A percentile compares a stretch with the other conserved stretches of the same genome.
These are phyloP conservation scores for Mucor plumbeus DNA, from an alignment of 371 early-diverging fungal species.

Conservation along the genomic window DNA sequence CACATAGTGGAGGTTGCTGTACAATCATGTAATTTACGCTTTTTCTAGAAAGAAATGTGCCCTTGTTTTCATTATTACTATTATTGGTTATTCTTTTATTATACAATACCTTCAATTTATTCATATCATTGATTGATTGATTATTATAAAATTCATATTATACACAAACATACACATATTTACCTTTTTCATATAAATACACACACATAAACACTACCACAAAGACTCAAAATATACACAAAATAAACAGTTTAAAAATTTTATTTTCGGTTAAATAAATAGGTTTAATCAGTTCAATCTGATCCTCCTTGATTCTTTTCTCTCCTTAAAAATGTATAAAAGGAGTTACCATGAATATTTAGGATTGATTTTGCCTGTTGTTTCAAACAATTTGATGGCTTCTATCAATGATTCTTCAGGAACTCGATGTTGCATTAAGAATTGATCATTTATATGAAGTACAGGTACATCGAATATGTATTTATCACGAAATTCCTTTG, in stretches of 20 bases:
- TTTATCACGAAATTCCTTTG: constrained; percentile 52
- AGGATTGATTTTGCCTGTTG: constrained; percentile 38
- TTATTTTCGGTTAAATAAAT: not conserved
- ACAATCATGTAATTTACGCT: constrained; percentile 32
- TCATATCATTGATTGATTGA: not conserved
- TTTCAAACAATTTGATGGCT: constrained; percentile 40
- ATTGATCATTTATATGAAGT: constrained; percentile 52
- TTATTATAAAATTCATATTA: not conserved
- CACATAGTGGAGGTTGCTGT: constrained; percentile 30
- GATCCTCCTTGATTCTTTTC: not conserved
- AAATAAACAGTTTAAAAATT: not conserved
- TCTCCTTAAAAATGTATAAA: constrained; percentile 6
- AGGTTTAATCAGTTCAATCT: constrained; percentile 1
- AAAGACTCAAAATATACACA: no score
- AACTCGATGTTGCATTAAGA: constrained; percentile 55
- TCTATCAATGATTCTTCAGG: constrained; percentile 45
- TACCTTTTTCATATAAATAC: not conserved
- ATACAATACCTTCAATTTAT: not conserved
- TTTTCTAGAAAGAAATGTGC: not conserved
- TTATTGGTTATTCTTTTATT: not conserved
- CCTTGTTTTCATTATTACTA: not conserved
- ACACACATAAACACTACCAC: no score
- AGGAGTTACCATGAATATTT: constrained; percentile 11
- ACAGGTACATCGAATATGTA: constrained; percentile 59
- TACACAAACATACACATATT: not conserved